These are phyloP conservation scores for Cordyceps militaris DNA, from an alignment of 2,329 filamentous ascomycete species.

Conservation along the genomic window DNA sequence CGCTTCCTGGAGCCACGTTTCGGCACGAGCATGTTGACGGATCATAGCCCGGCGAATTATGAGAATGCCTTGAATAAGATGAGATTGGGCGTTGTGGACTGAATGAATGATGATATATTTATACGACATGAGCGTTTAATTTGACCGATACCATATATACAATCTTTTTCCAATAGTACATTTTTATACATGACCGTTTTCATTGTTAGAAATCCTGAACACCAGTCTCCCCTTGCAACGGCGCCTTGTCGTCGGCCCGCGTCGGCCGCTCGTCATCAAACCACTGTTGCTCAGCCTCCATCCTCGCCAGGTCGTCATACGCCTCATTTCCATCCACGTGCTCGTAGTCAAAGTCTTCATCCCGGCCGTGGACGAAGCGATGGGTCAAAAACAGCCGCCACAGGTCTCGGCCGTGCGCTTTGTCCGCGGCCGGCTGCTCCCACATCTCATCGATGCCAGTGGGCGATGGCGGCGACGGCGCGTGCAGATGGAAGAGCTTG, in stretches of 20 bases:
- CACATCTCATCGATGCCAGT: conserved; percentile 18
- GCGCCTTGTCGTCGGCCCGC: conserved; percentile 30
- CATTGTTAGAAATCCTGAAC: conserved; percentile 59
- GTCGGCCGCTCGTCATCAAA: conserved; percentile 72
- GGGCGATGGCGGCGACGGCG: conserved; percentile 27
- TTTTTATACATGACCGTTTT: neutral
- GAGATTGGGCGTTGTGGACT: conserved; percentile 37
- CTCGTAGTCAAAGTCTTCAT: conserved; percentile 72
- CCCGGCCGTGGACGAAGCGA: conserved; percentile 67
- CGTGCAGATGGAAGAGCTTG: conserved; percentile 51
- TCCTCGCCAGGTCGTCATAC: conserved; percentile 55
- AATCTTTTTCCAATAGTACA: neutral
- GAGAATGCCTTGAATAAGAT: conserved; percentile 61
- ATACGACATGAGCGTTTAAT: conserved; percentile 1
- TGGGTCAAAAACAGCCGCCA: conserved; percentile 69
- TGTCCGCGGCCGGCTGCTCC: conserved; percentile 28
- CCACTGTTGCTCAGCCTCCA: conserved; percentile 65
- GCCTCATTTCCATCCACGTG: conserved; percentile 65
- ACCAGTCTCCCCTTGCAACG: conserved; percentile 54
- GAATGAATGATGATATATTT: conserved; percentile 14
- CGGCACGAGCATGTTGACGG: conserved; percentile 64
- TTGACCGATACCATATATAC: neutral
- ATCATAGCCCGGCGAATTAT: conserved; percentile 69
- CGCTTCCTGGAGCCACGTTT: conserved; percentile 65
- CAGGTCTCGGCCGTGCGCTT: conserved; percentile 58